Percentiles rank a stretch among this genome's conserved stretches.
phyloP scores from a whole-genome alignment of 768 basidiomycete species.

The Suillus paluster region DNA sequence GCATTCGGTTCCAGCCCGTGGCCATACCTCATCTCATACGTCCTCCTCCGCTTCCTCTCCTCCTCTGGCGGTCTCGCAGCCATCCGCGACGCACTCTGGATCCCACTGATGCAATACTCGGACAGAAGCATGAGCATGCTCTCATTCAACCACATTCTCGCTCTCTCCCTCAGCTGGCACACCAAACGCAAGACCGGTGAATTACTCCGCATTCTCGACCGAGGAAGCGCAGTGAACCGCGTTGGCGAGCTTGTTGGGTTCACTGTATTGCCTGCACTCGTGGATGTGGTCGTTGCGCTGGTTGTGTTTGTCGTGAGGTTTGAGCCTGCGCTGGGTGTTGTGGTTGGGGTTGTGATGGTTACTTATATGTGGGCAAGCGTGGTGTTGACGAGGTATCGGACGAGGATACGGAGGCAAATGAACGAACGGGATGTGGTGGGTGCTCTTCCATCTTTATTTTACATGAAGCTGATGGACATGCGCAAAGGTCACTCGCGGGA shows the following conservation, averaged over 20 bases:
- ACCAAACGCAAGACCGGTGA: slow-evolving; percentile 82
- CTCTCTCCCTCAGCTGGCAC: slow-evolving; percentile 85
- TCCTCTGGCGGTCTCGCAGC: slow-evolving; percentile 77
- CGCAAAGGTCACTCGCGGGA: slow-evolving; percentile 71
- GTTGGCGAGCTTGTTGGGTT: slow-evolving; percentile 84
- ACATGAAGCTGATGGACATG: neutral
- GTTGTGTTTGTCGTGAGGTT: slow-evolving; percentile 66
- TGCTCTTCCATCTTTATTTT: slow-evolving; percentile 7
- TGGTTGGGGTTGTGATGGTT: slow-evolving; percentile 75
- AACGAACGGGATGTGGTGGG: slow-evolving; percentile 80
- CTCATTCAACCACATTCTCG: slow-evolving; percentile 85
- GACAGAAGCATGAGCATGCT: slow-evolving; percentile 63
- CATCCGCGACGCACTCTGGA: slow-evolving; percentile 74
- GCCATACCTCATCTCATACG: slow-evolving; percentile 71
- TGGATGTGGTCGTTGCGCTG: slow-evolving; percentile 78
- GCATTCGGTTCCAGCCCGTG: slow-evolving; percentile 54
- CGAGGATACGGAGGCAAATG: slow-evolving; percentile 75
- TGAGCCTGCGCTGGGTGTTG: slow-evolving; percentile 66
- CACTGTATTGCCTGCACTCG: slow-evolving; percentile 78
- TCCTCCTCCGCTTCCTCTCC: slow-evolving; percentile 71
- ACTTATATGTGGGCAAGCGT: slow-evolving; percentile 56
- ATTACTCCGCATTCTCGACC: slow-evolving; percentile 60
- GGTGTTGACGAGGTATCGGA: slow-evolving; percentile 72
- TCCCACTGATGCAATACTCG: slow-evolving; percentile 88
- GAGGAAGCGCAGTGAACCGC: slow-evolving; percentile 86